phyloP scores from a whole-genome alignment of 805 yeast genomes.

The Teunomyces tritomae region DNA sequence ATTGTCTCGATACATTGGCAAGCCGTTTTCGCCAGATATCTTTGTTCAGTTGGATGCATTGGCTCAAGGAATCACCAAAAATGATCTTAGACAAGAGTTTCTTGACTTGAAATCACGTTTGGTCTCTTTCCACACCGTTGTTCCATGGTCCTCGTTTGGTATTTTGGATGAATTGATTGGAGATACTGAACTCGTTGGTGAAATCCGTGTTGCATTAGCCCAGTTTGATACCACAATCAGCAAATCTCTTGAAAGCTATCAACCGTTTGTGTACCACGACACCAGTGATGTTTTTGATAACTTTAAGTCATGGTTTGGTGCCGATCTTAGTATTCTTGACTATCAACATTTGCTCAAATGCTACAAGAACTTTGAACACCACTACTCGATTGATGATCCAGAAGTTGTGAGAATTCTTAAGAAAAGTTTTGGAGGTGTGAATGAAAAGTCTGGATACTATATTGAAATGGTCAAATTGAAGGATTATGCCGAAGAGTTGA shows the following conservation, averaged over 20 bases:
- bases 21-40: slow-evolving; percentile 12
- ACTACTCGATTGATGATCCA: not conserved
- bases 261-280: not conserved
- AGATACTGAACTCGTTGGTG: not conserved
- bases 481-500: slow-evolving; percentile 15
- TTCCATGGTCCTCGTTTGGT: slow-evolving; percentile 1
- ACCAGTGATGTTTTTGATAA: not conserved
- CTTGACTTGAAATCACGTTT: not conserved
- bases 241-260: not conserved
- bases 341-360: not conserved
- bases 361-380: slow-evolving; percentile 1
- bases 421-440: not conserved
- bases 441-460: not conserved
- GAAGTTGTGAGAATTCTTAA: not conserved
- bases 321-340: not conserved
- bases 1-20: slow-evolving; percentile 3
- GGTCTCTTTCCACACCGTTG: not conserved
- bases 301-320: not conserved
- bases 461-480: slow-evolving; percentile 15
- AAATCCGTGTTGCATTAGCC: not conserved
- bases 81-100: not conserved
- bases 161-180: not conserved
- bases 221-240: not conserved
- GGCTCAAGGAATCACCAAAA: not conserved
- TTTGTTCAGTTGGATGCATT: slow-evolving; percentile 10